Conservation (phyloP, 139 green algal species). For the Chlorella ohadii region DNA sequence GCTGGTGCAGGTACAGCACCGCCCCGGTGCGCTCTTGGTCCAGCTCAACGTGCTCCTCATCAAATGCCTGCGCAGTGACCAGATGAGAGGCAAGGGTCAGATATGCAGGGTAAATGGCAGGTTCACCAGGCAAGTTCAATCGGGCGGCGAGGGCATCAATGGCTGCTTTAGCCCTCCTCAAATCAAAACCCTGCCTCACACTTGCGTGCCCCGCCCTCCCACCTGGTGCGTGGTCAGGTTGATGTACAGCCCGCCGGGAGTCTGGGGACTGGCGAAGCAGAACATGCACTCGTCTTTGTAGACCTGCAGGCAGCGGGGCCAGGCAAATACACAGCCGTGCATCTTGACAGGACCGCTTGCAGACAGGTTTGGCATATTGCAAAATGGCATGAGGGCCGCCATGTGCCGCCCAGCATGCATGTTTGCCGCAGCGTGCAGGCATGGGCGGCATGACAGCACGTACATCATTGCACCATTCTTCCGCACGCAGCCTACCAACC, state of each 20-base stretch:
- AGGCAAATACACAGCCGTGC: too few relatives aligned
- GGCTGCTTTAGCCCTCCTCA: too few relatives aligned
- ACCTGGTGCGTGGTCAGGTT: conserved; percentile 77
- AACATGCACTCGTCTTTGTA: conserved; percentile 96
- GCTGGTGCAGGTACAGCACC: conserved; percentile 87
- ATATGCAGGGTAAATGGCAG: too few relatives aligned
- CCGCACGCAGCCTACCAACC: too few relatives aligned
- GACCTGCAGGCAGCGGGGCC: conserved; percentile 52
- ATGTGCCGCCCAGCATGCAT: too few relatives aligned
- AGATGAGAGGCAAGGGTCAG: neutral
- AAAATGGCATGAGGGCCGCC: too few relatives aligned
- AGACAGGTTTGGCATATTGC: neutral
- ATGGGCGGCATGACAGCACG: too few relatives aligned
- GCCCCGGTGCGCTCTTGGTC: conserved; percentile 76
- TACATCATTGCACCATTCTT: too few relatives aligned
- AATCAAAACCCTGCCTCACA: neutral
- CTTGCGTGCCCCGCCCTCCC: neutral
- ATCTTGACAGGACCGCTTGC: too few relatives aligned
- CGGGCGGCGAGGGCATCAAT: too few relatives aligned
- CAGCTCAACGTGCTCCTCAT: conserved; percentile 72
- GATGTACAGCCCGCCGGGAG: conserved; percentile 86
- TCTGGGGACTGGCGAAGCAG: conserved; percentile 84
- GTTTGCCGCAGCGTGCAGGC: too few relatives aligned
- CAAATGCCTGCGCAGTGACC: conserved; percentile 67
- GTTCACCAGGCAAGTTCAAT: too few relatives aligned